These are phyloP conservation scores for Fistulinella prunicolor DNA, from an alignment of 768 basidiomycete genomes.

Conservation along the genomic window DNA sequence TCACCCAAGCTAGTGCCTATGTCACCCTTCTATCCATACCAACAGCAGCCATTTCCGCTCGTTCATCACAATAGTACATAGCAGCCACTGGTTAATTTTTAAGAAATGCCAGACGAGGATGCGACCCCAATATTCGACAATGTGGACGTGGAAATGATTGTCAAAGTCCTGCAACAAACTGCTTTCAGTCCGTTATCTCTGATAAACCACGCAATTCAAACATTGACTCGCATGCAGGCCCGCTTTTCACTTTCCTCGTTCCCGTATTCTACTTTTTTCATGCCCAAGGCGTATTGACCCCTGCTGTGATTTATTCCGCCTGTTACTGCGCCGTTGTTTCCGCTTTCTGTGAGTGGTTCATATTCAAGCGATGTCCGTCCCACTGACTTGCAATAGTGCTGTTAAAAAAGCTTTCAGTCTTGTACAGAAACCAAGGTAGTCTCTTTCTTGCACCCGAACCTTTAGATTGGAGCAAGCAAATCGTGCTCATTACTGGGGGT, in stretches of 20 bases:
- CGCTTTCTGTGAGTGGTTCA: conserved; percentile 57
- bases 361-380: neutral
- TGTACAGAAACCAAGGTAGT: conserved; percentile 75
- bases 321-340: conserved; percentile 60
- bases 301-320: conserved; percentile 48
- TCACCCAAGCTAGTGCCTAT: too few relatives aligned
- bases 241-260: conserved; percentile 80
- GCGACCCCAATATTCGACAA: conserved; percentile 59
- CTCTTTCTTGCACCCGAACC: conserved; percentile 56
- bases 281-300: conserved; percentile 50
- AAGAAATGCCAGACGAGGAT: conserved; percentile 26
- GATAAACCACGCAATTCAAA: neutral
- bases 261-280: conserved; percentile 79
- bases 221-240: conserved; percentile 46
- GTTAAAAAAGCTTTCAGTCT: conserved; percentile 62
- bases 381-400: conserved; percentile 46
- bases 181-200: conserved; percentile 61
- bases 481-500: conserved; percentile 92
- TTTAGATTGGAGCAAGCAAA: conserved; percentile 85
- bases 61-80: neutral
- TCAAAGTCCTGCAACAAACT: conserved; percentile 78
- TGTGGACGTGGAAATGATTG: conserved; percentile 72
- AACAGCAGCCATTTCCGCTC: neutral
- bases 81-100: too few relatives aligned
- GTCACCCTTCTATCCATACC: too few relatives aligned